These are phyloP conservation scores for Flammula alnicola DNA, from an alignment of 1,284 basidiomycete species.

Conservation along the genomic window DNA sequence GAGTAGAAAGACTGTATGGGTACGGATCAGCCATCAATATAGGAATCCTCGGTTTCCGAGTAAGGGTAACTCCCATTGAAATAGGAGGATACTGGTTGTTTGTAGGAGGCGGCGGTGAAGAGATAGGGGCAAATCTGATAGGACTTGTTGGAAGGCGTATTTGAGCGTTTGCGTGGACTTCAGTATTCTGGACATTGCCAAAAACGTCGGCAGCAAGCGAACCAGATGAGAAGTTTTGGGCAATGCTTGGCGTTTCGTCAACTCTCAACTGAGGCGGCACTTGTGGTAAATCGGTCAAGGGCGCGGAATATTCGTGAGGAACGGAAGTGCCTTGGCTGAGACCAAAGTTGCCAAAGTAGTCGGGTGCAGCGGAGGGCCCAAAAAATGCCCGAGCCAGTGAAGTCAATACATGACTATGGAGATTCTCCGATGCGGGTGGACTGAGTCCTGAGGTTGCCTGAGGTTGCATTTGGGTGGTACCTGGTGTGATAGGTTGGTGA, in stretches of 20 bases:
- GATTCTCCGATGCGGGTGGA: neutral
- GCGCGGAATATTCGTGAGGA: too few species aligned
- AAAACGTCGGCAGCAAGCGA: too few species aligned
- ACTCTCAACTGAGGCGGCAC: too few species aligned
- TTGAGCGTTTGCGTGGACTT: too few species aligned
- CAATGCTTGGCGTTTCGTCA: too few species aligned
- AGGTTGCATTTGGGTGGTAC: neutral
- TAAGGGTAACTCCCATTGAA: conserved; percentile 21
- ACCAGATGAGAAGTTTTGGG: too few species aligned
- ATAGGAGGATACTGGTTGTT: conserved; percentile 1
- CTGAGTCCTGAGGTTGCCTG: neutral
- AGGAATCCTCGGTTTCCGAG: conserved; percentile 35
- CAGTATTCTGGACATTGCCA: too few species aligned
- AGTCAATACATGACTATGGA: neutral
- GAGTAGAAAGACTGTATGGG: conserved; percentile 47
- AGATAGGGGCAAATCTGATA: too few species aligned
- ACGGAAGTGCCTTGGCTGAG: neutral
- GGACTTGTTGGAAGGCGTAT: too few species aligned
- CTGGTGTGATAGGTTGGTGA: neutral
- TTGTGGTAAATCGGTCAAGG: too few species aligned
- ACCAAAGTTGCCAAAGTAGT: neutral
- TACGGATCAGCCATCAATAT: conserved; percentile 43
- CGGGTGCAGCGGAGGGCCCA: conserved; percentile 2
- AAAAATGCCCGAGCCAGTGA: conserved; percentile 12
- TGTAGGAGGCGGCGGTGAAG: too few species aligned